phyloP scores from a whole-genome alignment of 2,329 filamentous ascomycete species.

The Colletotrichum sp. region DNA sequence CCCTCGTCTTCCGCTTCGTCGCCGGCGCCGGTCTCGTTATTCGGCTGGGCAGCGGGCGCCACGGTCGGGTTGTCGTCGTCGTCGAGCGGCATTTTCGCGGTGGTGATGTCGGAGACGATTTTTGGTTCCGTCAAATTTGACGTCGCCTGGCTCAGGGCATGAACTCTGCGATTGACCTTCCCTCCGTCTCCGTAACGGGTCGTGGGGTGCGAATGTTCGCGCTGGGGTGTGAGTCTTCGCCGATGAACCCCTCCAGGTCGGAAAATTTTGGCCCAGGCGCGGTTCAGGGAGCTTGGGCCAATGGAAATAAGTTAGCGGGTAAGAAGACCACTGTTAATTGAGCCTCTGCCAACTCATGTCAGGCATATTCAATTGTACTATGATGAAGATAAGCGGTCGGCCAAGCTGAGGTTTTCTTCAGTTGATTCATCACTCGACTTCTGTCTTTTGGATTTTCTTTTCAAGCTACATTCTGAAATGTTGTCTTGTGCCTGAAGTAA shows the following conservation, averaged over 20 bases:
- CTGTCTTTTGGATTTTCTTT: too few relatives aligned
- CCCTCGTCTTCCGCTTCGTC: conserved; percentile 77
- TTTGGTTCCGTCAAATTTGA: background rate
- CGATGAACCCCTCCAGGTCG: background rate
- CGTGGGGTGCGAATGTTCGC: background rate
- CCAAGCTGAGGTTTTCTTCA: background rate
- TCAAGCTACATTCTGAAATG: too few relatives aligned
- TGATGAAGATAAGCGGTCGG: background rate
- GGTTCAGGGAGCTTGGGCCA: background rate
- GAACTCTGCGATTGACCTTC: background rate
- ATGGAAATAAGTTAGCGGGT: background rate
- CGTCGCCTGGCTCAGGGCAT: background rate
- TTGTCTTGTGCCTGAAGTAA: too few relatives aligned
- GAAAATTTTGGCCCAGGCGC: background rate
- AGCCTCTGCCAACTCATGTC: background rate
- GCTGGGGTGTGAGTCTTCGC: background rate
- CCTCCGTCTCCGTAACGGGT: background rate
- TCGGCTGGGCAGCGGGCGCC: conserved; percentile 23
- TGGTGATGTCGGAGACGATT: background rate
- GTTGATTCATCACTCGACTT: too few relatives aligned
- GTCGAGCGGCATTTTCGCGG: conserved; percentile 43
- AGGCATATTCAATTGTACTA: too few relatives aligned
- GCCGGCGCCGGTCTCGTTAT: conserved; percentile 23
- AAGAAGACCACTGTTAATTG: background rate
- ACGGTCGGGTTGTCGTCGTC: conserved; percentile 43